phyloP scores from a whole-genome alignment of 1,284 basidiomycete species.

The Apiotrichum gamsii region DNA sequence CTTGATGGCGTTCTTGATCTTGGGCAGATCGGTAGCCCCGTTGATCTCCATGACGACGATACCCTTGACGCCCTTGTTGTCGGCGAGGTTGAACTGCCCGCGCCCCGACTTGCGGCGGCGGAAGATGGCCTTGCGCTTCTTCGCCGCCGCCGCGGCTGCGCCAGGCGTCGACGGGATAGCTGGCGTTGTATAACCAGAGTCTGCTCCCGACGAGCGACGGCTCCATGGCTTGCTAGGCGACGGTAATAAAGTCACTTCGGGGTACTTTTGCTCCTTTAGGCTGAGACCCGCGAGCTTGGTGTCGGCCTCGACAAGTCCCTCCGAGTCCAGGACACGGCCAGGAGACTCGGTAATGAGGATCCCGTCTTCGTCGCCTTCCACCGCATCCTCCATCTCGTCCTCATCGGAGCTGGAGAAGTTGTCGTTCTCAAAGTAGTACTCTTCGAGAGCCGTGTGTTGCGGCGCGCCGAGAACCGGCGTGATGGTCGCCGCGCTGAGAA shows the following conservation, averaged over 20 bases:
- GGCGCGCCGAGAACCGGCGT: constrained; percentile 16
- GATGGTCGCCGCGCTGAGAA: constrained; percentile 19
- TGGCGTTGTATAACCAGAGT: neutral
- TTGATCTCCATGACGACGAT: constrained; percentile 79
- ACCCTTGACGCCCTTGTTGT: constrained; percentile 63
- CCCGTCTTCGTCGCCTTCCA: constrained; percentile 32
- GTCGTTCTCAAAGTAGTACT: constrained; percentile 65
- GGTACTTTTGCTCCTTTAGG: neutral
- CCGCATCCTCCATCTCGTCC: constrained; percentile 48
- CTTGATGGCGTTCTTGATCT: constrained; percentile 61
- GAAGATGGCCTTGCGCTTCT: constrained; percentile 14
- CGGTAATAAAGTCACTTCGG: neutral
- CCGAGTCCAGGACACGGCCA: neutral
- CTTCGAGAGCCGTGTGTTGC: constrained; percentile 12
- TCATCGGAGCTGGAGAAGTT: constrained; percentile 59
- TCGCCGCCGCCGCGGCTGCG: neutral
- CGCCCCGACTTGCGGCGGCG: neutral
- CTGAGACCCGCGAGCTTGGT: neutral
- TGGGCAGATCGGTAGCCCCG: constrained; percentile 73
- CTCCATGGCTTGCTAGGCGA: neutral
- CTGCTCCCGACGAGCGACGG: neutral
- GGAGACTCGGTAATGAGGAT: constrained; percentile 17
- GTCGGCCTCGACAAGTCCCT: constrained; percentile 2
- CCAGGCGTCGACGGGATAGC: neutral
- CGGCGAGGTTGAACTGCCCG: constrained; percentile 60